Evolutionary conservation across 179 eudicot species (phyloP).

Genomic region (Drosera spatulata): DNA sequence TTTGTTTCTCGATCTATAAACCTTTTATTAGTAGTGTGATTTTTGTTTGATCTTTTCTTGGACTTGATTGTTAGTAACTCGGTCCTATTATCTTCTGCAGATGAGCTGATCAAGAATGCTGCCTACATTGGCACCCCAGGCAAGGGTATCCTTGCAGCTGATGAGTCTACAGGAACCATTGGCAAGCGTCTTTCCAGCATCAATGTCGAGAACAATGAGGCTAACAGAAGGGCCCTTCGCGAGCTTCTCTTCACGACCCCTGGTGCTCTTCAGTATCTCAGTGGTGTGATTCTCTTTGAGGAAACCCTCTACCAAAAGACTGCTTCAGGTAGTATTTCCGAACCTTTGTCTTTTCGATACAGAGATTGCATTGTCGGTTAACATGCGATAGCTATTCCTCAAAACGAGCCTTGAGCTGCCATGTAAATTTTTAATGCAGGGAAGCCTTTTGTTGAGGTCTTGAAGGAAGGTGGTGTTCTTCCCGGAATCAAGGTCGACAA

Average conservation of each 20-base stretch:
- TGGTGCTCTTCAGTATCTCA: constrained; percentile 7
- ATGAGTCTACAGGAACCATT: constrained; percentile 31
- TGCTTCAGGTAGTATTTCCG: constrained; percentile 25
- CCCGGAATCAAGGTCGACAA: constrained; percentile 97
- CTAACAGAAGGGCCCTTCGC: constrained; percentile 81
- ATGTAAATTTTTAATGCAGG: constrained; percentile 24
- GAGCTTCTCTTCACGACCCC: constrained; percentile 86
- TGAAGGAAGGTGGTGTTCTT: constrained; percentile 81
- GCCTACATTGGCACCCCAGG: constrained; percentile 85
- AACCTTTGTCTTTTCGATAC: neutral
- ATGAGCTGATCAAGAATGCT: constrained; percentile 82
- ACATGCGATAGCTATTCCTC: neutral
- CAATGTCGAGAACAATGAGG: constrained; percentile 79
- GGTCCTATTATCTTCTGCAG: constrained; percentile 20
- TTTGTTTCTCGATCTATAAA: too few relatives aligned
- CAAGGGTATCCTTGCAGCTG: constrained; percentile 94
- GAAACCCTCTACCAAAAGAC: constrained; percentile 83
- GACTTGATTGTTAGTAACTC: too few relatives aligned
- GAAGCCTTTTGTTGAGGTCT: constrained; percentile 70
- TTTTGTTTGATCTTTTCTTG: too few relatives aligned
- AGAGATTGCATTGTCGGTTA: neutral
- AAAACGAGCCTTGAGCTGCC: neutral
- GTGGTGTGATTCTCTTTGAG: constrained; percentile 15
- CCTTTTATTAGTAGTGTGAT: too few relatives aligned
- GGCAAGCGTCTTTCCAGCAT: constrained; percentile 59